Conservation (phyloP, 1,284 basidiomycete species). For the Microbotryum scabiosae region DNA sequence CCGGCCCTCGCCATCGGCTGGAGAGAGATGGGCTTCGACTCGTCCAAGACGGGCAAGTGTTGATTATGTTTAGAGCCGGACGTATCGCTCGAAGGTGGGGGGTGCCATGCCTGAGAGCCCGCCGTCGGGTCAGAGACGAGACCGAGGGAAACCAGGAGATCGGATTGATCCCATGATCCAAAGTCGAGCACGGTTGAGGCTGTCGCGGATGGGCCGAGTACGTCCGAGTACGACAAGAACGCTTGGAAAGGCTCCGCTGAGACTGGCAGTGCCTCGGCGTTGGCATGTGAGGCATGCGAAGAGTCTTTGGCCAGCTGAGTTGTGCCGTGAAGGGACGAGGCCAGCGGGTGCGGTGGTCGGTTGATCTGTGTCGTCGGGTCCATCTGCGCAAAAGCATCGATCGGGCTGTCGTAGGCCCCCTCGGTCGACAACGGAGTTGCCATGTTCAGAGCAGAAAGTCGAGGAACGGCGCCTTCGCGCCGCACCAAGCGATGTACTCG, state of each 20-base stretch:
- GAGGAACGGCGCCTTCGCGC: too few relatives aligned
- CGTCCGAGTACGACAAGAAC: conserved; percentile 15
- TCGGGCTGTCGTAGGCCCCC: too few relatives aligned
- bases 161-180: conserved; percentile 25
- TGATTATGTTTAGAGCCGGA: too few relatives aligned
- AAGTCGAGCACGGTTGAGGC: conserved; percentile 21
- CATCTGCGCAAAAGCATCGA: too few relatives aligned
- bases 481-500: neutral
- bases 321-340: too few relatives aligned
- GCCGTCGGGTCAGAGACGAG: conserved; percentile 13
- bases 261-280: neutral
- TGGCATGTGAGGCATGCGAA: too few relatives aligned
- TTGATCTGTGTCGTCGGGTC: too few relatives aligned
- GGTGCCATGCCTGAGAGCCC: neutral
- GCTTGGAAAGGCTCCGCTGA: conserved; percentile 23
- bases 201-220: conserved; percentile 10
- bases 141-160: conserved; percentile 24
- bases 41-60: too few relatives aligned
- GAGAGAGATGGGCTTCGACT: neutral
- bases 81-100: neutral
- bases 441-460: too few relatives aligned
- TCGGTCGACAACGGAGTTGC: too few relatives aligned
- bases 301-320: too few relatives aligned
- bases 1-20: neutral
- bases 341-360: too few relatives aligned